Percentiles rank a stretch among this genome's conserved stretches.
phyloP scores from a whole-genome alignment of 805 yeast species.

The Cyberlindnera mississippiensis region DNA sequence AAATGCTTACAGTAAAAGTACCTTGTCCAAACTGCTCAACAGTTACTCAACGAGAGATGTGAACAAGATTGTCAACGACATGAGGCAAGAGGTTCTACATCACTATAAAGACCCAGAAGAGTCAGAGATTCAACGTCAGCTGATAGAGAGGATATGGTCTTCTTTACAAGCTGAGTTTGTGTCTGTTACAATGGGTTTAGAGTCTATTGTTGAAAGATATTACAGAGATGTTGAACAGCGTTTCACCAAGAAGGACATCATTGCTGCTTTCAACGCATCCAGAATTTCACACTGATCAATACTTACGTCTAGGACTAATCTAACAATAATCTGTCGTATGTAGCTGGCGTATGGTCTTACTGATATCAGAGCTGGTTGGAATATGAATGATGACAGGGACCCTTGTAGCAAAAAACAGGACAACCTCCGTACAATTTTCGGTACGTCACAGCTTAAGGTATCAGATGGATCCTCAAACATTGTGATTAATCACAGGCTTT shows the following conservation, averaged over 20 bases:
- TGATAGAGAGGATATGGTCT: constrained; percentile 64
- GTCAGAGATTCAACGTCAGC: constrained; percentile 44
- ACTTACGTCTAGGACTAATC: no score
- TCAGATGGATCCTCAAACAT: no score
- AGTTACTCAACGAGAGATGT: constrained; percentile 60
- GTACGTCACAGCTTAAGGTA: no score
- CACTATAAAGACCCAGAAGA: constrained; percentile 40
- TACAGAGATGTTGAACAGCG: constrained; percentile 47
- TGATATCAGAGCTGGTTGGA: no score
- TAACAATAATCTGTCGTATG: no score
- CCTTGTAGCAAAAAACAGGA: no score
- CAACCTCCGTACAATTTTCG: no score
- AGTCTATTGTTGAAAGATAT: constrained; percentile 49
- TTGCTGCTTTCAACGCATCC: constrained; percentile 44
- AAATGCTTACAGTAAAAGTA: constrained; percentile 59
- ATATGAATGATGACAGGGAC: no score
- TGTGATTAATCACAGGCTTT: no score
- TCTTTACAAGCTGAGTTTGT: constrained; percentile 64
- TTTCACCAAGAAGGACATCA: constrained; percentile 53
- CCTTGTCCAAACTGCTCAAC: constrained; percentile 52
- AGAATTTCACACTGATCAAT: constrained; percentile 10
- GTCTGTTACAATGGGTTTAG: constrained; percentile 50
- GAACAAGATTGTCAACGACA: constrained; percentile 46
- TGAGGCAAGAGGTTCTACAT: constrained; percentile 51
- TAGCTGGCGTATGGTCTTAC: no score